Evolutionary conservation across 208 protist genomes (phyloP).

Genomic region (Perkinsela sp.): DNA sequence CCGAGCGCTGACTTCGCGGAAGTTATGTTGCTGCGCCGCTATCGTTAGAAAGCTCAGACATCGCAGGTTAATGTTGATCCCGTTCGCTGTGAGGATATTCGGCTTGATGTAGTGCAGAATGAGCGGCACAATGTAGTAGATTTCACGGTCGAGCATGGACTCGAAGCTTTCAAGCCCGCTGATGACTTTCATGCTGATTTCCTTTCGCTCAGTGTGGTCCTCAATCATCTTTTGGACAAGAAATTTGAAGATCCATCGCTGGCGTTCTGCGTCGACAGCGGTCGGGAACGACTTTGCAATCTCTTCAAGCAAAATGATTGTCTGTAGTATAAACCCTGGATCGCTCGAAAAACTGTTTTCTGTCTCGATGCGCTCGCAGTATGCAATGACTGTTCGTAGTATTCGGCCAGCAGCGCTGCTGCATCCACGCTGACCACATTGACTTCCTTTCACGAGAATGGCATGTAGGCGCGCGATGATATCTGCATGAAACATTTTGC

Average conservation of each 20-base stretch:
- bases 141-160: background rate
- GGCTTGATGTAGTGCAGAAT: slow-evolving; percentile 1
- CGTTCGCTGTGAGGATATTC: background rate
- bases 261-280: background rate
- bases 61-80: background rate
- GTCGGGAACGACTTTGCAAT: background rate
- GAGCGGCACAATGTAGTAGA: background rate
- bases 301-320: background rate
- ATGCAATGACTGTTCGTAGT: background rate
- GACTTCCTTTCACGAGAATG: background rate
- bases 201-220: background rate
- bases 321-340: background rate
- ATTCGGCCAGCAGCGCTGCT: background rate
- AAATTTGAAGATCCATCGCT: slow-evolving; percentile 1
- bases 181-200: background rate
- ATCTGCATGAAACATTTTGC: background rate
- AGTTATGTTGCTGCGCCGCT: background rate
- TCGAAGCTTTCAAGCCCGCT: background rate
- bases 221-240: background rate
- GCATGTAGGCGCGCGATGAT: background rate
- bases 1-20: background rate
- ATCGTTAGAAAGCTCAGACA: background rate
- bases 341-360: background rate
- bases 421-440: background rate
- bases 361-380: background rate